phyloP scores from a whole-genome alignment of 441 rosid genomes.

The Gossypium laxum region DNA sequence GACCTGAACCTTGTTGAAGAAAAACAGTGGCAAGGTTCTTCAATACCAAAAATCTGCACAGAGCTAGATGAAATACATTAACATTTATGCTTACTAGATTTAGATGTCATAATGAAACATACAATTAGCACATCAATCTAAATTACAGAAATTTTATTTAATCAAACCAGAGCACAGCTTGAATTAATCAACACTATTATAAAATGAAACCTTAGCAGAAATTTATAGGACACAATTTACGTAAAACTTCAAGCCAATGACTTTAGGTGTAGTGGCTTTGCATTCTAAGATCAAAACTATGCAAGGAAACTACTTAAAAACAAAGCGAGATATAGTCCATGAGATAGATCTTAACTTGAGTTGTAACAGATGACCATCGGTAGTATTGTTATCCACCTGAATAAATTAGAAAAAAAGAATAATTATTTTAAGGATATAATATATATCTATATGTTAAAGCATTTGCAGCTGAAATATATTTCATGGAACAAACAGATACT shows the following conservation, averaged over 20 bases:
- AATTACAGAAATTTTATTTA: not conserved
- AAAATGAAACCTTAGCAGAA: not conserved
- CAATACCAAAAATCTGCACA: slow-evolving; percentile 78
- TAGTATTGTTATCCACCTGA: slow-evolving; percentile 58
- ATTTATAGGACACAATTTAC: not conserved
- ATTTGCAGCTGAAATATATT: not conserved
- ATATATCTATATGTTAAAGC: not conserved
- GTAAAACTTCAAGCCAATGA: not conserved
- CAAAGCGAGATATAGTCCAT: not conserved
- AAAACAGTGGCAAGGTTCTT: slow-evolving; percentile 88
- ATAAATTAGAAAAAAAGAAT: not conserved
- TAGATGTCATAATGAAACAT: not conserved
- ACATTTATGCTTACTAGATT: not conserved
- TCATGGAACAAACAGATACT: slow-evolving; percentile 25
- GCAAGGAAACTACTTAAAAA: not conserved
- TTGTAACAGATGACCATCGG: slow-evolving; percentile 74
- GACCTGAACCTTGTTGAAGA: slow-evolving; percentile 78
- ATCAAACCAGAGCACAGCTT: not conserved
- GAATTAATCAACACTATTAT: not conserved
- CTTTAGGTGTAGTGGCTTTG: not conserved
- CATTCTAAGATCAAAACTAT: slow-evolving; percentile 1
- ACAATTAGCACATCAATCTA: not conserved
- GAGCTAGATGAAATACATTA: not conserved
- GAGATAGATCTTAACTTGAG: slow-evolving; percentile 47
- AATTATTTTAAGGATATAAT: not conserved